phyloP scores from a whole-genome alignment of 257 asterid species.

The Leptodermis oblonga region DNA sequence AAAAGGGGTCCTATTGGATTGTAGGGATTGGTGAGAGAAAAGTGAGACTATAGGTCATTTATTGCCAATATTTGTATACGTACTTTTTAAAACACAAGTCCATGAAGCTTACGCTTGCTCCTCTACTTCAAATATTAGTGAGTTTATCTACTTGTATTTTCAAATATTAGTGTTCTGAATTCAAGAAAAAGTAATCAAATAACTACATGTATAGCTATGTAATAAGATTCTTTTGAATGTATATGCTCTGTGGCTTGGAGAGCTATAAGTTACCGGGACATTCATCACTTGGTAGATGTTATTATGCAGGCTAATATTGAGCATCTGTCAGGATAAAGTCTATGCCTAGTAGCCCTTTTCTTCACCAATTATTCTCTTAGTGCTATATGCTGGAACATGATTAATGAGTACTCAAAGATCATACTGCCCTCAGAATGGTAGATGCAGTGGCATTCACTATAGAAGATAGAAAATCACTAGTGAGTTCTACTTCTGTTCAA shows the following conservation, averaged over 20 bases:
- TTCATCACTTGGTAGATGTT: slow-evolving; percentile 10
- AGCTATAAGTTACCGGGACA: slow-evolving; percentile 4
- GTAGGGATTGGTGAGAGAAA: too few species aligned
- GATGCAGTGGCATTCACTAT: background rate
- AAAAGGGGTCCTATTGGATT: too few species aligned
- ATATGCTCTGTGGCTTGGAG: background rate
- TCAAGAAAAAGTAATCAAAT: background rate
- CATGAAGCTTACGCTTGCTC: too few species aligned
- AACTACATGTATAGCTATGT: background rate
- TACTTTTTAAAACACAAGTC: too few species aligned
- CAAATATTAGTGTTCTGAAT: slow-evolving; percentile 1
- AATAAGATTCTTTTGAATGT: background rate
- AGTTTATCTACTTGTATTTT: background rate
- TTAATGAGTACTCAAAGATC: slow-evolving; percentile 1
- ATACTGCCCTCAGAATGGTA: slow-evolving; percentile 1
- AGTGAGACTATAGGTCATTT: too few species aligned
- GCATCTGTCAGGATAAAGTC: background rate
- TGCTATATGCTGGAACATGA: background rate
- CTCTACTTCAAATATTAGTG: too few species aligned
- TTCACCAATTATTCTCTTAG: slow-evolving; percentile 4
- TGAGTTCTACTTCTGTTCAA: background rate
- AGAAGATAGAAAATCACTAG: background rate
- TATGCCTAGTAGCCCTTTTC: slow-evolving; percentile 3
- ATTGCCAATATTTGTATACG: too few species aligned
- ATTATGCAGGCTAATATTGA: slow-evolving; percentile 6